A percentile compares a stretch with the other conserved stretches of the same genome.
phyloP scores from a whole-genome alignment of 1,284 basidiomycete genomes.

The Apiotrichum gracile region DNA sequence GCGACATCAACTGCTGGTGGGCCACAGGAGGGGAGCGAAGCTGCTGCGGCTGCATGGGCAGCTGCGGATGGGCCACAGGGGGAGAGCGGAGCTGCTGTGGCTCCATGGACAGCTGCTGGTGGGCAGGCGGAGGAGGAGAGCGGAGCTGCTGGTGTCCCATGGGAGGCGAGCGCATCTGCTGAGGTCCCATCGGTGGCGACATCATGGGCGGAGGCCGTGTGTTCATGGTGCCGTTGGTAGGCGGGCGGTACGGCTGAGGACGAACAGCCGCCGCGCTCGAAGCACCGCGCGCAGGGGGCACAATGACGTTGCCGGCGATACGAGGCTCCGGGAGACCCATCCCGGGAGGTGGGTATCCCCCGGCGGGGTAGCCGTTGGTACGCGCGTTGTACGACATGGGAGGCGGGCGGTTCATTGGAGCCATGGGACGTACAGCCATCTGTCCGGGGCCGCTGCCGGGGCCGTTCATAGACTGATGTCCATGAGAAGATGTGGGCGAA shows the following conservation, averaged over 20 bases:
- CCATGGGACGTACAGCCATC: background rate
- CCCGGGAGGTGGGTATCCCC: background rate
- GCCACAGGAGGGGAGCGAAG: background rate
- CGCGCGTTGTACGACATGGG: background rate
- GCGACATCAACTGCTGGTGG: background rate
- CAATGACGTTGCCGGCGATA: background rate
- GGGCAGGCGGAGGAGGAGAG: background rate
- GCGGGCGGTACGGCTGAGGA: background rate
- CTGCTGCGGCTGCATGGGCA: background rate
- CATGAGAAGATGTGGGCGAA: constrained; percentile 7
- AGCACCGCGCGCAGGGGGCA: background rate
- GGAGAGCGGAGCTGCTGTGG: background rate
- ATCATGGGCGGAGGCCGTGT: background rate
- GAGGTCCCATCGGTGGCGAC: background rate
- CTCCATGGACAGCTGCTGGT: background rate
- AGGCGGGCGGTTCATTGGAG: background rate
- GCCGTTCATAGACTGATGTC: background rate
- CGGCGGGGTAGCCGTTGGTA: background rate
- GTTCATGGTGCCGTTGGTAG: background rate
- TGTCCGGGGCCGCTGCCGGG: background rate
- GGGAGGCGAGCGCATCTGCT: background rate
- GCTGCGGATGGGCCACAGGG: background rate
- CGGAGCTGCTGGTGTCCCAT: background rate
- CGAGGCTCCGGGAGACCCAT: background rate
- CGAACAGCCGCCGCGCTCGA: background rate